These are phyloP conservation scores for Hevea brasiliensis DNA, from an alignment of 345 rosid species.

Conservation along the genomic window DNA sequence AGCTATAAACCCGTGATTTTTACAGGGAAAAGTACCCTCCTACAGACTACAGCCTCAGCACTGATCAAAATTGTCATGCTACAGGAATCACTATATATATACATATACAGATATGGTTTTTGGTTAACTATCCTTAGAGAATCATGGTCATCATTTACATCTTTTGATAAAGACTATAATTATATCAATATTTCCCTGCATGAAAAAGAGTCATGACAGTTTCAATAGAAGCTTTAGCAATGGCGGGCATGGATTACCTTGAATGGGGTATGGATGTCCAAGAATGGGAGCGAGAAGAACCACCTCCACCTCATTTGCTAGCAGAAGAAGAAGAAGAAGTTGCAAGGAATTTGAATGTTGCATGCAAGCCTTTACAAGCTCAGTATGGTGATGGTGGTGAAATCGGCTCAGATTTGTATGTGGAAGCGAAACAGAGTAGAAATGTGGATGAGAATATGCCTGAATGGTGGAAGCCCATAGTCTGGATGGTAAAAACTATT, in stretches of 20 bases:
- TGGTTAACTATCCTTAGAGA: background rate
- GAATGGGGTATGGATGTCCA: background rate
- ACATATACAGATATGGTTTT: no score
- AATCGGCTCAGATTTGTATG: background rate
- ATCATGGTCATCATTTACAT: background rate
- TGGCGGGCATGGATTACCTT: conserved; percentile 6
- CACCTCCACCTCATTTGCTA: background rate
- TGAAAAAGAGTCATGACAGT: background rate
- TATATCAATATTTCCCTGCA: no score
- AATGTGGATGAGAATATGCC: background rate
- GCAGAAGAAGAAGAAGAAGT: background rate
- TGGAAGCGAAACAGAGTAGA: background rate
- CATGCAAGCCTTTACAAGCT: no score
- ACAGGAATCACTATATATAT: no score
- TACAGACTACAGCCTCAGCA: no score
- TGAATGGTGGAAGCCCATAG: background rate
- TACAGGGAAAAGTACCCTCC: background rate
- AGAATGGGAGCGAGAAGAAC: background rate
- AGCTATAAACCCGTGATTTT: background rate
- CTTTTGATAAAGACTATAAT: no score
- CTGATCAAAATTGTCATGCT: no score
- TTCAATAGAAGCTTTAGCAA: conserved; percentile 14
- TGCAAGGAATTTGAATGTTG: no score
- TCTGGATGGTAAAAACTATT: background rate
- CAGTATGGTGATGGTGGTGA: no score